Evolutionary conservation across 768 basidiomycete species (phyloP).

Genomic region (Leccinum incarnatum): DNA sequence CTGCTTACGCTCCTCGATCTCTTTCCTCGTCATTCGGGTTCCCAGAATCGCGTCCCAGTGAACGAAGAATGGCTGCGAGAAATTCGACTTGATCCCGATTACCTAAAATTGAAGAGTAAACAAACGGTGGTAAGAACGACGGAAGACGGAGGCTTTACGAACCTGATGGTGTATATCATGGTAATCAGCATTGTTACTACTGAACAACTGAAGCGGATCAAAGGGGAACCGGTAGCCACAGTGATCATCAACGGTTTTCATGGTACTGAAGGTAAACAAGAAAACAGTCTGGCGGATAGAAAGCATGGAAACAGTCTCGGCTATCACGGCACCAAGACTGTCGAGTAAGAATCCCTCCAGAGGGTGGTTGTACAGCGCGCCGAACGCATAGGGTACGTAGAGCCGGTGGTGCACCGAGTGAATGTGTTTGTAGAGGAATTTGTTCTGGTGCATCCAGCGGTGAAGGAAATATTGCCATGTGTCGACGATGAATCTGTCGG

Average conservation of each 20-base stretch:
- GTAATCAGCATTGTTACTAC: slow-evolving; percentile 90
- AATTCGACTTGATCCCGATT: slow-evolving; percentile 93
- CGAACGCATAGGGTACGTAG: slow-evolving; percentile 96
- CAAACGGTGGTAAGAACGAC: neutral
- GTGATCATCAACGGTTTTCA: slow-evolving; percentile 96
- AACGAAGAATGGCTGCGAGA: slow-evolving; percentile 92
- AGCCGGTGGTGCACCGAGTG: slow-evolving; percentile 95
- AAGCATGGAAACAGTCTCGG: slow-evolving; percentile 67
- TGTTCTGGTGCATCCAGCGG: slow-evolving; percentile 86
- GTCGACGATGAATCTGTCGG: slow-evolving; percentile 81
- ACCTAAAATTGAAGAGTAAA: slow-evolving; percentile 6
- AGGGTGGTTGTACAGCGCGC: slow-evolving; percentile 96
- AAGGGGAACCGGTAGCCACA: slow-evolving; percentile 89
- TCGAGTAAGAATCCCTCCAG: slow-evolving; percentile 93
- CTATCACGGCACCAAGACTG: slow-evolving; percentile 72
- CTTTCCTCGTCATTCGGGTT: slow-evolving; percentile 75
- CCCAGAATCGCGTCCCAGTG: slow-evolving; percentile 90
- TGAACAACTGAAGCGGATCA: slow-evolving; percentile 87
- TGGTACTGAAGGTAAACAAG: slow-evolving; percentile 77
- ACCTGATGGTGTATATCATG: slow-evolving; percentile 98
- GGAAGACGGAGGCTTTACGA: slow-evolving; percentile 12
- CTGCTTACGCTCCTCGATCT: slow-evolving; percentile 52
- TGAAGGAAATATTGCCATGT: slow-evolving; percentile 99
- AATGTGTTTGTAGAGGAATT: slow-evolving; percentile 85
- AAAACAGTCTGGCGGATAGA: slow-evolving; percentile 79